Conservation (phyloP, 1,139 yeast species). For the Dujonia santamariae region DNA sequence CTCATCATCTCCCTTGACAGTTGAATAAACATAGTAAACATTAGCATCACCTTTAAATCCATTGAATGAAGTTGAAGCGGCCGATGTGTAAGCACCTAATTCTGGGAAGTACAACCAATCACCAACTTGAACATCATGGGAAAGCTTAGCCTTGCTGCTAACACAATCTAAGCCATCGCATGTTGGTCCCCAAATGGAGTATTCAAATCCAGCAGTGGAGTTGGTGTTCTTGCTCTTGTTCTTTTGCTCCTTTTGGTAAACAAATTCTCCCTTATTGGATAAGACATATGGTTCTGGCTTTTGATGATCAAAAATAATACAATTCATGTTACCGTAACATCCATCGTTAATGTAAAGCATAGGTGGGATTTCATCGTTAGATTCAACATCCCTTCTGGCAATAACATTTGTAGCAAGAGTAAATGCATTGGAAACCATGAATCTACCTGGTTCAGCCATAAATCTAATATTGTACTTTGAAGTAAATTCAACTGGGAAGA, state of each 20-base stretch:
- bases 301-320: conserved; percentile 91
- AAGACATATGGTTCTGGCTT: conserved; percentile 68
- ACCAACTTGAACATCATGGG: conserved; percentile 68
- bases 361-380: conserved; percentile 18
- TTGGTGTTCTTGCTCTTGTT: too few relatives aligned
- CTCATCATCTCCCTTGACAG: background rate
- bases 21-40: conserved; percentile 62
- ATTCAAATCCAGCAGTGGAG: conserved; percentile 25
- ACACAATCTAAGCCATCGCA: conserved; percentile 96
- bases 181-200: conserved; percentile 96
- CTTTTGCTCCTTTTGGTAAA: too few relatives aligned
- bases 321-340: conserved; percentile 91
- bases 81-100: conserved; percentile 91
- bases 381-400: conserved; percentile 59
- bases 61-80: conserved; percentile 85
- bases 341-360: conserved; percentile 89
- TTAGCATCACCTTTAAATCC: conserved; percentile 71
- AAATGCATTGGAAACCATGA: conserved; percentile 81
- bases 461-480: conserved; percentile 41
- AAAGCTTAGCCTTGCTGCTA: conserved; percentile 48
- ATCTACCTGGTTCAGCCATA: conserved; percentile 95
- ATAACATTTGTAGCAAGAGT: conserved; percentile 82
- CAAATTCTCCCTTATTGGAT: conserved; percentile 49
- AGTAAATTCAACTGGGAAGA: conserved; percentile 48
- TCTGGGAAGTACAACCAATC: conserved; percentile 89